These are phyloP conservation scores for Penicillium chermesinum DNA, from an alignment of 495 filamentous ascomycete species.

Conservation along the genomic window DNA sequence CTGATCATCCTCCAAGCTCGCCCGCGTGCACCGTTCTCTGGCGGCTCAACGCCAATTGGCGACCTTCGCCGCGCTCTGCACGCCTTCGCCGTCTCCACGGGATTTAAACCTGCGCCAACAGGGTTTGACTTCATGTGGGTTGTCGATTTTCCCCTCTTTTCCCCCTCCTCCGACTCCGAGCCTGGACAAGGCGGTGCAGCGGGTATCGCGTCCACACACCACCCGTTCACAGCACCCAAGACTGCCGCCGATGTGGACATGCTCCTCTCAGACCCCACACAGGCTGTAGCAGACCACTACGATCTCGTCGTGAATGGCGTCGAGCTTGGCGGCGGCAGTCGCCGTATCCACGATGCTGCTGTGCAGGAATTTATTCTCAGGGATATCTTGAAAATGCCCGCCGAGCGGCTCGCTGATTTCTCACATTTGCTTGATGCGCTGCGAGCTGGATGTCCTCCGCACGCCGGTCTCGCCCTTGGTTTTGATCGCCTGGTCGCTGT, in stretches of 20 bases:
- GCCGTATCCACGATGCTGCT: constrained; percentile 81
- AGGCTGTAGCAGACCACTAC: constrained; percentile 77
- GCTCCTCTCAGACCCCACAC: constrained; percentile 64
- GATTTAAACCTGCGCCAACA: constrained; percentile 48
- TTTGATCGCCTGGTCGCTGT: constrained; percentile 87
- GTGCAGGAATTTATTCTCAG: constrained; percentile 83
- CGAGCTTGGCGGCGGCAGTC: constrained; percentile 88
- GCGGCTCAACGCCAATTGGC: constrained; percentile 74
- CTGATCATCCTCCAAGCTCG: constrained; percentile 78
- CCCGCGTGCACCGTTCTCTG: constrained; percentile 50
- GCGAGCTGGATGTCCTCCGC: constrained; percentile 87
- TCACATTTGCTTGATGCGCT: constrained; percentile 78
- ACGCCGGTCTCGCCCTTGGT: constrained; percentile 88
- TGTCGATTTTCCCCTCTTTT: constrained; percentile 86
- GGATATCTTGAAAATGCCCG: constrained; percentile 65
- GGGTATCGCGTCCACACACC: constrained; percentile 83
- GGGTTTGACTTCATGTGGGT: constrained; percentile 77
- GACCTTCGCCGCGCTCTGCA: constrained; percentile 68
- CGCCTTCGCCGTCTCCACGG: constrained; percentile 54
- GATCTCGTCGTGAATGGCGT: constrained; percentile 94
- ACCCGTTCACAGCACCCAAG: constrained; percentile 91
- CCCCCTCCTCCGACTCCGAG: constrained; percentile 59
- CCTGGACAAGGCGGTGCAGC: constrained; percentile 78
- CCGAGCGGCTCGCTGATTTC: constrained; percentile 66
- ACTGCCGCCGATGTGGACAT: constrained; percentile 66